Base-by-base conservation (phyloP, 2,329 filamentous ascomycete genomes). In the Aspergillus sp. region DNA sequence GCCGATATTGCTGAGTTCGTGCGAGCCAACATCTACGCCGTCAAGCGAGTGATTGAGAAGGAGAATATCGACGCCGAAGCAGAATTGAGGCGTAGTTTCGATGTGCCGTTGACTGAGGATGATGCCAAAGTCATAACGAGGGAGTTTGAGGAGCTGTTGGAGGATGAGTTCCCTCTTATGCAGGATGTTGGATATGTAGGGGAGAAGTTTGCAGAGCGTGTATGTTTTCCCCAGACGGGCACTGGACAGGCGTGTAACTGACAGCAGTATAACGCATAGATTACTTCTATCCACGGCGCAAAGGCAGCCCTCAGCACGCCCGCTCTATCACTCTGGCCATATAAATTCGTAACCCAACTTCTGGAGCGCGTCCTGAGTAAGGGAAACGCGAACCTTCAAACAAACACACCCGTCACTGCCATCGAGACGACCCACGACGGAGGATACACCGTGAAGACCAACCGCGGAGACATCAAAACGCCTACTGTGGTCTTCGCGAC, bases 271-370 rank as follows among this genome's bases (percentile, higher is more conserved):
- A 2, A 33, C 3, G 4, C 3, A n/a, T 9, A 51, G 49, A 43
- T 51, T 2, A 41, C 49, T 4, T 41, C 21, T 3, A 6, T 51
- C 21, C 8, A 43, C 21, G 37, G 37, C 1, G 37, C 37, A 43
- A 51, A 43, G 14, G 39, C 23, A 14, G 37, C 12, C 11, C 37
- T 51, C 4, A 27, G 21, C 6, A 41, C 37, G 6, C 37, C 49
- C 5, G 37, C 15, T 2, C 6, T 41, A 3, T 41, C 37, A 3
- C 37, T 51, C 11, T 51, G 37, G 49, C 37, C 49, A 3, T 51
- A 51, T 6, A 51, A 51, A n/a, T 43, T 51, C 4, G 49, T 51
- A 1, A 41, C 37, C 11, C 21, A 43, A n/a, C 49, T 51, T 7
- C 49, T 51, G 6, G 37, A 41, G n/a, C 37, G 23, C 8, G 35